Evolutionary conservation across 352 stramenopile species (phyloP), one percentile per base, ranked within the genome.

Genomic region (Phytophthora tentaculata): DNA sequence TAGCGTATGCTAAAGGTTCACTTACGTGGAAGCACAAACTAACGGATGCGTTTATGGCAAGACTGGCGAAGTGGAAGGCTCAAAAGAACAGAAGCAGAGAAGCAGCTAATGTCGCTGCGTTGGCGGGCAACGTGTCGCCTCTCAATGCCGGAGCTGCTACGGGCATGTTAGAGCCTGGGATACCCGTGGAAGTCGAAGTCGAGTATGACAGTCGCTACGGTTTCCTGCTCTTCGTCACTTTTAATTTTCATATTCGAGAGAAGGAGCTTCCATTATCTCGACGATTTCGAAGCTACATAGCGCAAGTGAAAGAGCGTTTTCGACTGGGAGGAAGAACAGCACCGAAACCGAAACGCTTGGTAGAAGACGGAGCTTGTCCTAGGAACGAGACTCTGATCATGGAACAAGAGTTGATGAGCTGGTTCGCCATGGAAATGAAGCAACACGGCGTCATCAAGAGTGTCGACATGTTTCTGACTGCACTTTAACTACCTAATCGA

Each of bases 161-260:
- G 7, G 56, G 61, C 20, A 20, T 83, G 22, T 60, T 79, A 16
- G 61, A 76, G 2, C 56, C 56, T 22, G 71, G 69, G 4, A 68
- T 78, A 37, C 79, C 79, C 9, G 90, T 97, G 13, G 77, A 84
- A 51, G 81, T 98, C 5, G 89, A 95, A 32, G 78, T 92, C 9
- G 71, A 86, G 61, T 84, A 91, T 61, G 61, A 89, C 55, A 84
- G 78, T 57, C 77, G 78, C 22, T 76, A 85, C 39, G 79, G 73
- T 12, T 88, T 83, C 32, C 23, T 88, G 37, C 73, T 86, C n/a
- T 82, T 81, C 20, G 74, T 85, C 44, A 81, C 63, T 1, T 84
- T 89, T 61, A 76, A 74, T 37, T 85, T 86, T 48, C 78, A 76
- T 16, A 50, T 75, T 3, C 64, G 54, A 48, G 67, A 75, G 41